Evolutionary conservation across 1,284 basidiomycete genomes (phyloP), one percentile per base, ranked within the genome.

Genomic region (Cryptococcus jaspeensis): DNA sequence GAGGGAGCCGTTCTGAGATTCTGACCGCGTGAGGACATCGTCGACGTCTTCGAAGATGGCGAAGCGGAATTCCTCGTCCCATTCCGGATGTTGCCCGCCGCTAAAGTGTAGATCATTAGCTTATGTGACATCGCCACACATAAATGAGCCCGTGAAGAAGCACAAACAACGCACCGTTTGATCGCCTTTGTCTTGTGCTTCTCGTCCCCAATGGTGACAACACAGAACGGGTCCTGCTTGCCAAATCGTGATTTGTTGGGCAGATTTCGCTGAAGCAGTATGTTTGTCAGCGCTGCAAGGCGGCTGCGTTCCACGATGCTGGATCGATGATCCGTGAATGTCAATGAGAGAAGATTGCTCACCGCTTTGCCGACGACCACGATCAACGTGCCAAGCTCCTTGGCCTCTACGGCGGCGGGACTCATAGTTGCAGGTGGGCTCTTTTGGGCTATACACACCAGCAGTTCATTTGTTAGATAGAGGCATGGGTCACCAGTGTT

Each of bases 41-140:
- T 89, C 84, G 20, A 83, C 79, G 63, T 92, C 90, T 70, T 95
- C 92, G 65, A 83, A 85, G 58, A 99, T 82, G 35, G 88, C 87
- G 77, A 99, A 99, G 45, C 96, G 88, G 64, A 99, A 83, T 79
- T 99, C 95, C 71, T 96, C 92, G 74, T 99, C 96, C 95, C 96
- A 99, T 75, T 92, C 90, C 8, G 95, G 96, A 76, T 96, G 92
- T 76, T 99, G 95, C 4, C 96, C 96, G 52, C 96, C 95, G 39
- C 92, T 77, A 52, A 7, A 16, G 35, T 13, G 25, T 22, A 8
- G 51, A 11, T n/a, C 9, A 45, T 62, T 45, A 63, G 58, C 41
- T 39, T 38, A 18, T 20, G 7, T 46, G 49, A 15, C n/a, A 46
- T 16, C 37, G 9, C 4, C 28, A 32, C 4, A 9, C 28, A 32